Base-by-base conservation (phyloP, 2,329 filamentous ascomycete genomes). In the Penicillium frequentans region DNA sequence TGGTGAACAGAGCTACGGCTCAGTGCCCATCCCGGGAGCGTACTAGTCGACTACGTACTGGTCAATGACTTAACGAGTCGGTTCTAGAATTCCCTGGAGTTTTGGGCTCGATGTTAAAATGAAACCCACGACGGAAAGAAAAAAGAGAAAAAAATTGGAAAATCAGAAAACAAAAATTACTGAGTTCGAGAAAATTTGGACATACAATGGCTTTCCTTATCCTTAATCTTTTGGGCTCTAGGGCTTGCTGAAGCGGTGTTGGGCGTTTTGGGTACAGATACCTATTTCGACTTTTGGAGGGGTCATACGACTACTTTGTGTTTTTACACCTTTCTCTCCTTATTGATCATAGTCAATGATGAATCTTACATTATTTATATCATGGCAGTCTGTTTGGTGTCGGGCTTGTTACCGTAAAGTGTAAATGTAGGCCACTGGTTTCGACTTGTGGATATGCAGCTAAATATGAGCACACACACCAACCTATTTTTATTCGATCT, bases 1-100 rank as follows among this genome's bases (percentile, higher is more conserved):
- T 0, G 90, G 92, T 48, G 93, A 97, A 81, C 86, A 89, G 66
- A 86, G 87, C 49, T 97, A 96, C 74, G 93, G 88, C 13, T 80
- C 88, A 23, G 93, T 97, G 31, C 91, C 93, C 0, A 96, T 97
- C 58, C 93, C 93, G 0, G 90, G 90, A 6, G 90, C 92, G 0
- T 97, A 97, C 71, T 79, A 83, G 39, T 23, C 39, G 1, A 9
- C 16, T 10, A n/a, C 3, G 9, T n/a, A 9, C n/a, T 14, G 14
- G 31, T 7, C 13, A 5, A 33, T 33, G 31, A 16, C 19, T 42
- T 13, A 6, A 42, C 3, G 39, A 42, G 39, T 2, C 39, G 3
- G 19, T 42, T 23, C 39, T 42, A 19, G 19, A 23, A 24, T 13
- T 5, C 4, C 5, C 26, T 16, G 31, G 29, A 37, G 21, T 37